A percentile compares a stretch with the other conserved stretches of the same genome.
phyloP scores from a whole-genome alignment of 2,329 filamentous ascomycete genomes.

The Emydomyces testavorans region DNA sequence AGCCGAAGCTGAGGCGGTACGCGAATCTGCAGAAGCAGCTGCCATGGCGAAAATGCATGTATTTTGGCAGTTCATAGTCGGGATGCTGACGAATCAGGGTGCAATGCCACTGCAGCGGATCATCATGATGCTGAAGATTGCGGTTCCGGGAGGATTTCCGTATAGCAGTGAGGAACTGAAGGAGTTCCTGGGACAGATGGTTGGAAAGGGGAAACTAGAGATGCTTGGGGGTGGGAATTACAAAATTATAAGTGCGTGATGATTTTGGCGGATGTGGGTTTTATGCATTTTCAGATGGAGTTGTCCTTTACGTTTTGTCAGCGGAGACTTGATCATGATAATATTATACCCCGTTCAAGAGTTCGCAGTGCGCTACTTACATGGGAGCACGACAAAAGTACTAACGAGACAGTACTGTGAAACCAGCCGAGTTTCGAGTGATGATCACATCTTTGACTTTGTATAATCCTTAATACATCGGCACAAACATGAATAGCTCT shows the following conservation, averaged over 20 bases:
- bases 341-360: too few species aligned
- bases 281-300: background rate
- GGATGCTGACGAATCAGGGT: slow-evolving; percentile 88
- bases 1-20: slow-evolving; percentile 33
- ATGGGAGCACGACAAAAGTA: too few species aligned
- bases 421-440: too few species aligned
- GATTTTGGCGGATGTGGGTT: background rate
- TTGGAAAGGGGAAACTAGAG: slow-evolving; percentile 59
- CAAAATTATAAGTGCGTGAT: slow-evolving; percentile 31
- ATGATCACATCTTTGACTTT: too few species aligned
- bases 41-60: slow-evolving; percentile 58
- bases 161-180: slow-evolving; percentile 82
- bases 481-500: too few species aligned
- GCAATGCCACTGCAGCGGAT: slow-evolving; percentile 74
- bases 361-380: too few species aligned
- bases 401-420: too few species aligned
- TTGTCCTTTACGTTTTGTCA: background rate
- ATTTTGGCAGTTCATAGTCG: slow-evolving; percentile 85
- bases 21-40: slow-evolving; percentile 43
- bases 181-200: slow-evolving; percentile 68
- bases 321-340: too few species aligned
- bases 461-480: too few species aligned
- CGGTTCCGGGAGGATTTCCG: slow-evolving; percentile 74
- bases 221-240: slow-evolving; percentile 57
- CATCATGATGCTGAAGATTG: slow-evolving; percentile 88